Conservation (phyloP, 805 yeast species). For the Candida ficus region DNA sequence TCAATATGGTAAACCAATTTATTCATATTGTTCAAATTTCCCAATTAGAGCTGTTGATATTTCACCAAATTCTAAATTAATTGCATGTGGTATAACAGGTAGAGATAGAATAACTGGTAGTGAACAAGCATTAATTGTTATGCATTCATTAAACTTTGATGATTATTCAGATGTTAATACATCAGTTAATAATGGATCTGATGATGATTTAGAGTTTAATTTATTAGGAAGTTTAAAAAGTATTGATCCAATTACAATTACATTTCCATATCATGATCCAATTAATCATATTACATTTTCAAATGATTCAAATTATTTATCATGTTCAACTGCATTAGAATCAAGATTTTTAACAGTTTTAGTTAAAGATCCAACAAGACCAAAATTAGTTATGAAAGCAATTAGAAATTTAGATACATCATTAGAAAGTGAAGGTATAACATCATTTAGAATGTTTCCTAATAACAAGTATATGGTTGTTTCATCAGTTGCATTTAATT, state of each 20-base stretch:
- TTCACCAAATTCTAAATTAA: slow-evolving; percentile 53
- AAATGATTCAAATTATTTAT: slow-evolving; percentile 58
- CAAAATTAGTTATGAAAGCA: slow-evolving; percentile 65
- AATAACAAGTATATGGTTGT: slow-evolving; percentile 53
- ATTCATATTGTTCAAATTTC: slow-evolving; percentile 62
- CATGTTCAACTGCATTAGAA: slow-evolving; percentile 67
- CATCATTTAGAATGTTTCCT: slow-evolving; percentile 71
- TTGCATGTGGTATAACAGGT: slow-evolving; percentile 83
- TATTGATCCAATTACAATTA: slow-evolving; percentile 62
- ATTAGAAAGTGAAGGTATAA: slow-evolving; percentile 84
- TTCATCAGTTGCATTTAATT: slow-evolving; percentile 56
- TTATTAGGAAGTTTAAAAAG: slow-evolving; percentile 20
- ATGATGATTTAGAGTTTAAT: slow-evolving; percentile 4
- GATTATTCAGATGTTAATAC: no score
- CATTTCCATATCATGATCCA: slow-evolving; percentile 85
- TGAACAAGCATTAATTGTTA: slow-evolving; percentile 71
- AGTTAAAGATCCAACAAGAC: slow-evolving; percentile 55
- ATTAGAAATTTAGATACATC: slow-evolving; percentile 57
- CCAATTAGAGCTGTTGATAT: slow-evolving; percentile 78
- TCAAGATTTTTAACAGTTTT: slow-evolving; percentile 74
- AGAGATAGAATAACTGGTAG: slow-evolving; percentile 61
- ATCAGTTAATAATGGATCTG: slow-evolving; percentile 1
- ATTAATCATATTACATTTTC: slow-evolving; percentile 72
- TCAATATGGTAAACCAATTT: slow-evolving; percentile 55
- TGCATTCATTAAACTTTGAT: slow-evolving; percentile 36